Base-by-base conservation (phyloP, 169 alveolate genomes). In the Plasmodium gonderi region DNA sequence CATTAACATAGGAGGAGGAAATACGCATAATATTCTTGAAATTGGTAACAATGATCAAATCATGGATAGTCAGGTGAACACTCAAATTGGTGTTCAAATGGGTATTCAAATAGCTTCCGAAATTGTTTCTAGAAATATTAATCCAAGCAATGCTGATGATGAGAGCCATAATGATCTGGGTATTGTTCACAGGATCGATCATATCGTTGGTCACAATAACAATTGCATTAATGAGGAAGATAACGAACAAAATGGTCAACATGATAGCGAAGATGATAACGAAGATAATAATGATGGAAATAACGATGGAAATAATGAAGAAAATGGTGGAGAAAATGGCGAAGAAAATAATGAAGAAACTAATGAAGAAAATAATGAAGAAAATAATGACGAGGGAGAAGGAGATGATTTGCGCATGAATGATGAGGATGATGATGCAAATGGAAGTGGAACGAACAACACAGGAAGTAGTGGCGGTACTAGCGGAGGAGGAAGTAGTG, bases 291-390 rank as follows among this genome's bases (percentile, higher is more conserved):
- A 87, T 38, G 36, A 87, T 20, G 3, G 29, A 3, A 36, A 38
- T 33, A 31, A 69, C 51, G 69, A 75, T 17, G 87, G 47, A 40
- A 77, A 87, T 14, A 42, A 51, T 12, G 36, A 87, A n/a, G 26
- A 75, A 9, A 64, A 23, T 45, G 38, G 23, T 20, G 51, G 47
- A 3, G 38, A 42, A 2, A 29, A 40, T 40, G 31, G n/a, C 33
- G n/a, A 23, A 4, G 38, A 60, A 12, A 20, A 69, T 5, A n/a
- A 69, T 42, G 79, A 42, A 31, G 79, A 31, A n/a, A 38, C n/a
- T 17, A 36, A 60, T 0, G 72, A 60, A 4, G 38, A 60, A 12
- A 20, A 69, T 5, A n/a, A 69, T 42, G 79, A 42, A 31, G 79
- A 31, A n/a, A 38, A 69, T 11, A 38, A 42, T 60, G 26, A 60